A percentile compares a stretch with the other conserved stretches of the same genome.
phyloP scores from a whole-genome alignment of 352 stramenopile genomes.

The Pythium vanterpoolii region DNA sequence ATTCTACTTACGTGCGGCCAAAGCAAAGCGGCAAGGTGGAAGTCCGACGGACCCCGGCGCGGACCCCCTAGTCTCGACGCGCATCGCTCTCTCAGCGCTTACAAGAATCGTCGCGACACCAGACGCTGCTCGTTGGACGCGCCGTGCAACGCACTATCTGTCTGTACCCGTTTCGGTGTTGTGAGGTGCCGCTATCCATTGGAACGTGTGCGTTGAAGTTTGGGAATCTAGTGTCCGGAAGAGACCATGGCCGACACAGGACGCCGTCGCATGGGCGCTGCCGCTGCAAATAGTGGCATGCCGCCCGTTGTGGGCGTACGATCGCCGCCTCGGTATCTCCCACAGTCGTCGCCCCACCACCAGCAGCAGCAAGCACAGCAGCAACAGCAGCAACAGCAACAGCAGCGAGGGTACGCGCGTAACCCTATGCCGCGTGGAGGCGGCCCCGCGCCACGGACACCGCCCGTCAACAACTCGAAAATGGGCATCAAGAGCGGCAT shows the following conservation, averaged over 20 bases:
- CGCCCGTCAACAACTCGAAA: slow-evolving; percentile 51
- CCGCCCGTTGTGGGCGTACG: slow-evolving; percentile 9
- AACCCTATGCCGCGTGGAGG: not conserved
- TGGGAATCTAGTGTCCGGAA: not conserved
- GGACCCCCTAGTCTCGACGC: not conserved
- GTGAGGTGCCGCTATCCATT: not conserved
- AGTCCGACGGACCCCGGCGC: not conserved
- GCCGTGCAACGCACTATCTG: slow-evolving; percentile 3
- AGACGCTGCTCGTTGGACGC: not conserved
- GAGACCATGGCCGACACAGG: slow-evolving; percentile 18
- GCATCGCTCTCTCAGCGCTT: not conserved
- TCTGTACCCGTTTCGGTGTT: not conserved
- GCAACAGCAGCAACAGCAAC: slow-evolving; percentile 39
- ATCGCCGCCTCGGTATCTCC: slow-evolving; percentile 29
- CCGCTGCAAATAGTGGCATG: not conserved
- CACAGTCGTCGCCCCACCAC: slow-evolving; percentile 13
- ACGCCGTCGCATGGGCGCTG: slow-evolving; percentile 17
- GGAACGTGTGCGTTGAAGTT: not conserved
- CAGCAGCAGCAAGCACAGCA: slow-evolving; percentile 18
- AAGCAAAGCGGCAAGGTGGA: slow-evolving; percentile 16
- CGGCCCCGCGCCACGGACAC: slow-evolving; percentile 26
- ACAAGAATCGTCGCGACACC: not conserved
- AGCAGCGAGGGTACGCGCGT: slow-evolving; percentile 32
- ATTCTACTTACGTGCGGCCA: not conserved
- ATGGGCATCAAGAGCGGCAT: slow-evolving; percentile 89